Percentiles rank a stretch among this genome's conserved stretches.
phyloP scores from a whole-genome alignment of 495 filamentous ascomycete genomes.

The Xylaria sp. region DNA sequence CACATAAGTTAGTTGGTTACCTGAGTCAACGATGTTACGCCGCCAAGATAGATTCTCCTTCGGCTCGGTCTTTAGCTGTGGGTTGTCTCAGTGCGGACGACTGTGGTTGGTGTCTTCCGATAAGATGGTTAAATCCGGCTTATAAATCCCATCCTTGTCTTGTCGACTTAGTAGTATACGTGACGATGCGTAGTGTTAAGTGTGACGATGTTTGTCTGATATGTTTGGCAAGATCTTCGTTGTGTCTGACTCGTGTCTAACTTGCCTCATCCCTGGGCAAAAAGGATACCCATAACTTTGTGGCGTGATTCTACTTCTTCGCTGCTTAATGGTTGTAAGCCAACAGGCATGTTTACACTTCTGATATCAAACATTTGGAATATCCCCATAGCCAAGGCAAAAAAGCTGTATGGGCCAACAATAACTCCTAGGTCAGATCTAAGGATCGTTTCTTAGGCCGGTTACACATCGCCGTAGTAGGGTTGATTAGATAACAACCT shows the following conservation, averaged over 20 bases:
- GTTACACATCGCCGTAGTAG: not conserved
- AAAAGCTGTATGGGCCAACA: not conserved
- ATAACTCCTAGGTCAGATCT: not conserved
- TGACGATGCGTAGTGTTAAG: not conserved
- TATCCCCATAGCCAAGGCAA: not conserved
- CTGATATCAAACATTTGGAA: not conserved
- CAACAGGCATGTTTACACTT: slow-evolving; percentile 10
- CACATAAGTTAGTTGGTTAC: not conserved
- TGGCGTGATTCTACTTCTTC: slow-evolving; percentile 6
- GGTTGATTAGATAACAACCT: not conserved
- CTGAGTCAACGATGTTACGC: not conserved
- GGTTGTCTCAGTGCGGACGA: not conserved
- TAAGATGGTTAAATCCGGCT: not conserved
- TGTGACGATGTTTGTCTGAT: not conserved
- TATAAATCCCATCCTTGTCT: not conserved
- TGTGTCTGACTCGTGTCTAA: not conserved
- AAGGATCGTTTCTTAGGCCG: not conserved
- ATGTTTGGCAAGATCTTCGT: slow-evolving; percentile 9
- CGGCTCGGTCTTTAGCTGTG: not conserved
- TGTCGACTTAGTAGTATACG: not conserved
- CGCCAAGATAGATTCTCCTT: not conserved
- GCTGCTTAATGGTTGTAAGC: not conserved
- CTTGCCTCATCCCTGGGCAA: slow-evolving; percentile 7
- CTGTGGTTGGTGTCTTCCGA: not conserved
- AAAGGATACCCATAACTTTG: slow-evolving; percentile 6